Percentiles rank a stretch among this genome's conserved stretches.
phyloP scores from a whole-genome alignment of 2,329 filamentous ascomycete genomes.

The Aspergillus sp. region DNA sequence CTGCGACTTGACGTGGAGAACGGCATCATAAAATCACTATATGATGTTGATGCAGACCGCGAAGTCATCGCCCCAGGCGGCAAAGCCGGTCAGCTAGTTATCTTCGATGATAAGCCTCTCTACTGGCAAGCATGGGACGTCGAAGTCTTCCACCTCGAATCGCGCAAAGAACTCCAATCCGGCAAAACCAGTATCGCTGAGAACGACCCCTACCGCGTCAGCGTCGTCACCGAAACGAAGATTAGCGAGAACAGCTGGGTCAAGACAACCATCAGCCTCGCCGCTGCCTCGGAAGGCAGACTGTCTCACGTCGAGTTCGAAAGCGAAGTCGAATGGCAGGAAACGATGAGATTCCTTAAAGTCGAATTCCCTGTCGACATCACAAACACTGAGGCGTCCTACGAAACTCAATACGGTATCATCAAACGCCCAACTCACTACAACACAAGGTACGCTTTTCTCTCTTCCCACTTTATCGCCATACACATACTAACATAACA shows the following conservation, averaged over 20 bases:
- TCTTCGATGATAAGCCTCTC: slow-evolving; percentile 95
- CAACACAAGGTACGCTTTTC: slow-evolving; percentile 69
- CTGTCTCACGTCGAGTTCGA: slow-evolving; percentile 73
- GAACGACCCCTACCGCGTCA: slow-evolving; percentile 71
- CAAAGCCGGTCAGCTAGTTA: slow-evolving; percentile 86
- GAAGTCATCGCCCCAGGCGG: slow-evolving; percentile 72
- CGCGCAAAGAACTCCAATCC: slow-evolving; percentile 71
- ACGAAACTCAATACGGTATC: slow-evolving; percentile 93
- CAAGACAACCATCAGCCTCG: slow-evolving; percentile 79
- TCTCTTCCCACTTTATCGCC: not conserved
- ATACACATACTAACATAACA: slow-evolving; percentile 21
- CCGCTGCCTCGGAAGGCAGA: slow-evolving; percentile 64
- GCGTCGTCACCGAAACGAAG: slow-evolving; percentile 77
- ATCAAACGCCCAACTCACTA: slow-evolving; percentile 91
- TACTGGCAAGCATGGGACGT: slow-evolving; percentile 99
- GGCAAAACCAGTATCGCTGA: slow-evolving; percentile 71
- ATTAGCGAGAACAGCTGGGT: slow-evolving; percentile 87
- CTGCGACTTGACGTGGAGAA: slow-evolving; percentile 70
- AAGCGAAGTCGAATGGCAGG: slow-evolving; percentile 92
- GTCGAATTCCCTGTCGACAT: slow-evolving; percentile 96
- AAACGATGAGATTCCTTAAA: slow-evolving; percentile 97
- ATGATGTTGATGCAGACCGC: slow-evolving; percentile 70
- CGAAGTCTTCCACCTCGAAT: slow-evolving; percentile 91
- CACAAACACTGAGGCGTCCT: slow-evolving; percentile 85
- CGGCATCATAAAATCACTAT: slow-evolving; percentile 80